Conservation (phyloP, 352 stramenopile genomes). For the Peronospora belbahrii region DNA sequence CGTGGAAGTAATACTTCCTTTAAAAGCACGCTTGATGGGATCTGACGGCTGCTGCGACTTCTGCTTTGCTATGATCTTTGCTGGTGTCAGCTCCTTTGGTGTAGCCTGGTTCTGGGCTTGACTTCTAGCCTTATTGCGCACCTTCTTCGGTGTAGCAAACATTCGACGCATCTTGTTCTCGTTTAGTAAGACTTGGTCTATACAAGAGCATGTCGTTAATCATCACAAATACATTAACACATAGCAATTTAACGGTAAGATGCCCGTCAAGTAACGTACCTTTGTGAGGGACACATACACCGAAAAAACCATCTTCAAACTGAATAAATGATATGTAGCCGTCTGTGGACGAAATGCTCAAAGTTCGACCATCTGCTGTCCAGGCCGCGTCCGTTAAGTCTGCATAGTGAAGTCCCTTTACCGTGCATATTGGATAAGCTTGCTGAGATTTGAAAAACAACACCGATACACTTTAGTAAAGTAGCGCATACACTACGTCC, state of each 20-base stretch:
- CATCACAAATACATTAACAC: too few species aligned
- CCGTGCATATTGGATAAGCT: constrained; percentile 79
- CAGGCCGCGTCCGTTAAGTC: constrained; percentile 91
- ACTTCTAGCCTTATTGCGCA: constrained; percentile 47
- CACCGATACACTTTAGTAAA: constrained; percentile 1
- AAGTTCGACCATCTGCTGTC: constrained; percentile 84
- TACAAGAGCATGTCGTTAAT: not conserved
- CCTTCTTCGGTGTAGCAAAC: constrained; percentile 54
- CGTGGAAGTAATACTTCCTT: constrained; percentile 11
- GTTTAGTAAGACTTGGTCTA: constrained; percentile 41
- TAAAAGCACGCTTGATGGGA: constrained; percentile 12
- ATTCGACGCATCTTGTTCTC: constrained; percentile 44
- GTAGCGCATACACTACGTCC: not conserved
- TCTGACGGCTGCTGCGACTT: constrained; percentile 18
- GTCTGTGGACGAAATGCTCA: constrained; percentile 93
- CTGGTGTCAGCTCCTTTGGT: constrained; percentile 14
- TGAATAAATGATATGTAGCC: constrained; percentile 92
- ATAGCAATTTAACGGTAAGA: too few species aligned
- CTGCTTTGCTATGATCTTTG: constrained; percentile 25
- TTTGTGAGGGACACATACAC: constrained; percentile 22
- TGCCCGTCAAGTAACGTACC: constrained; percentile 7
- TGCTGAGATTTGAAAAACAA: constrained; percentile 27
- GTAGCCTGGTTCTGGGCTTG: constrained; percentile 4
- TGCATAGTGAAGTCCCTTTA: constrained; percentile 91
- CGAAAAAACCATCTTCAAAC: constrained; percentile 87